Base-by-base conservation (phyloP, 192 early-diverging fungal species). In the Chytriomyces sp. region DNA sequence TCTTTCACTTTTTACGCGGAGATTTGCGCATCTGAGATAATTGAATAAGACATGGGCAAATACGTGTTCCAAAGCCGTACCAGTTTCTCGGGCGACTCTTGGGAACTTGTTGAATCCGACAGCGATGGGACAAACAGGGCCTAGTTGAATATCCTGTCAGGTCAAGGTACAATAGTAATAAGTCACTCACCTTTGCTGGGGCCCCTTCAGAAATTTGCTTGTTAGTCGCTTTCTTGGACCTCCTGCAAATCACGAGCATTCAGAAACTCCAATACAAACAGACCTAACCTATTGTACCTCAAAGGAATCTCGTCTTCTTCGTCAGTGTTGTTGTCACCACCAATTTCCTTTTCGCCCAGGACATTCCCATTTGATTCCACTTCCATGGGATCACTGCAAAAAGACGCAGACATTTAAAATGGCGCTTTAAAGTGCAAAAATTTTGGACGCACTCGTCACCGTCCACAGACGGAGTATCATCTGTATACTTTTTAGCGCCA, bases 61-160 rank as follows among this genome's bases (percentile, higher is more conserved):
- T 35, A 35, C 0, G 53, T 20, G 20, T 13, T 57, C 20, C 1
- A 20, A 57, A 57, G 20, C 2, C 10, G 13, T 64, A 70, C 47
- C 47, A 44, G 35, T 59, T 10, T 7, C 60, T 73, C 60, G 13
- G 20, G 16, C 16, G 71, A 60, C 45, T 73, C 71, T 45, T 61
- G 71, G 71, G 59, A 62, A 18, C 60, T 47, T 20, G 9, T 62
- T 16, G 71, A 7, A n/a, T 73, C 71, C 43, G 71, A 73, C 45
- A 28, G 60, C 11, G 71, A 73, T 62, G 71, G 71, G 45, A 73
- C 71, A 7, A 46, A 1, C 61, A 9, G 46, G 43, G 53, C 24
- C 7, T 10, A 24, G 68, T 26, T 1, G 28, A 11, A 7, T 35
- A 28, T 26, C 28, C 11, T 23, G 11, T 26, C 13, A 13, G 26